phyloP scores from a whole-genome alignment of 805 yeast species.

The Kurtzmaniella cleridarum region DNA sequence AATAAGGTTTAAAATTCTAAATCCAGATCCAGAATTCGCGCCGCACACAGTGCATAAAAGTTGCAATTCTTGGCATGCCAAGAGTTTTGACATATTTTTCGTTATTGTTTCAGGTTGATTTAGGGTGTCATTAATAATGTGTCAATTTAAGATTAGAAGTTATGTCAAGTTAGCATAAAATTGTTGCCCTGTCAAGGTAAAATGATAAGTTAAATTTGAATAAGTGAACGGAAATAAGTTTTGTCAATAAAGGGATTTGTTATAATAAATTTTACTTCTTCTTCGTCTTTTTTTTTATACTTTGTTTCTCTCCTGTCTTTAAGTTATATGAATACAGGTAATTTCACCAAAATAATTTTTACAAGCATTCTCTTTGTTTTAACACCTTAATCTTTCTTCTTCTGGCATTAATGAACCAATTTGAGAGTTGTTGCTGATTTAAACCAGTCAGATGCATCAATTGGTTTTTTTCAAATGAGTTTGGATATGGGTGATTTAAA shows the following conservation, averaged over 20 bases:
- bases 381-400: conserved; percentile 60
- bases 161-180: too few species aligned
- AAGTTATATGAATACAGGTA: too few species aligned
- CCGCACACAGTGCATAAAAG: too few species aligned
- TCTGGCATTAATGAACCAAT: conserved; percentile 87
- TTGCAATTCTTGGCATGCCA: conserved; percentile 4
- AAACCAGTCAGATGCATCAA: conserved; percentile 69
- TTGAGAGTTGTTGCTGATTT: conserved; percentile 73
- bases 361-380: conserved; percentile 14
- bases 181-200: background rate
- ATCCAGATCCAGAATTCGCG: too few species aligned
- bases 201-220: background rate
- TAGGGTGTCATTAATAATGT: conserved; percentile 1
- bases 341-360: too few species aligned
- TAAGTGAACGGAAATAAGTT: too few species aligned
- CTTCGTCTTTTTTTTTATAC: background rate
- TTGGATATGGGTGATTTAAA: conserved; percentile 78
- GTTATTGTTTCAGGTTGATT: background rate
- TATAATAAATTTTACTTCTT: too few species aligned
- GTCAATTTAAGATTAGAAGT: background rate
- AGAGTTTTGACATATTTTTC: background rate
- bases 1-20: too few species aligned
- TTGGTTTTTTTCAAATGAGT: conserved; percentile 68
- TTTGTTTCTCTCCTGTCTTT: background rate
- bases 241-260: too few species aligned